Conservation (phyloP, 495 filamentous ascomycete genomes). For the Talaromyces proteolyticus region DNA sequence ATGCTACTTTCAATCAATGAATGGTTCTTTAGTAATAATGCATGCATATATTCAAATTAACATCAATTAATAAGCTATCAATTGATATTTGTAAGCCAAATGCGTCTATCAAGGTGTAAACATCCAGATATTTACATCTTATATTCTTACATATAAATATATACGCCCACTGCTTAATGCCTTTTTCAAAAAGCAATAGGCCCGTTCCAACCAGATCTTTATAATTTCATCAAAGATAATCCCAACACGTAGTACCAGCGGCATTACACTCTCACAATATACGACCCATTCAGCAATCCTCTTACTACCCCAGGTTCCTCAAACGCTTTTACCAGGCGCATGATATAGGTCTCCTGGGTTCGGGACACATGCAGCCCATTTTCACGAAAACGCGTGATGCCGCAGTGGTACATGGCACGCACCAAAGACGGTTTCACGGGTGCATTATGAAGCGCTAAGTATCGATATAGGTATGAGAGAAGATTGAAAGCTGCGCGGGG, state of each 20-base stretch:
- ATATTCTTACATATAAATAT: not conserved
- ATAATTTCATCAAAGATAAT: constrained; percentile 1
- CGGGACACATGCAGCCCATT: constrained; percentile 19
- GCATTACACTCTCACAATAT: constrained; percentile 1
- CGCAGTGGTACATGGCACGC: constrained; percentile 42
- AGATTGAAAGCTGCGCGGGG: constrained; percentile 31
- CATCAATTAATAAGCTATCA: not conserved
- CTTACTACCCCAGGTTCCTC: constrained; percentile 28
- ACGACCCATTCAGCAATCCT: constrained; percentile 13
- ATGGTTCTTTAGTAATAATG: too few species aligned
- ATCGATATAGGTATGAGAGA: constrained; percentile 33
- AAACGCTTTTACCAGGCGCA: constrained; percentile 23
- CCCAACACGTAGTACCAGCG: too few species aligned
- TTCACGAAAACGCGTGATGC: constrained; percentile 31
- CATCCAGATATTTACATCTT: too few species aligned
- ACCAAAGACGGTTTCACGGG: constrained; percentile 32
- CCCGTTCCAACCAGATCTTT: too few species aligned
- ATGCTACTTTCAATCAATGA: too few species aligned
- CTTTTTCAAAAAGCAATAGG: not conserved
- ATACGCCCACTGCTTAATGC: not conserved
- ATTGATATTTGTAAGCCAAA: too few species aligned
- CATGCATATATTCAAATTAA: too few species aligned
- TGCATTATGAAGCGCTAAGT: constrained; percentile 26
- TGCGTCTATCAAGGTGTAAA: too few species aligned
- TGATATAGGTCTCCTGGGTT: constrained; percentile 29